Conservation (phyloP, 345 rosid genomes). For the Rhodamnia argentea region DNA sequence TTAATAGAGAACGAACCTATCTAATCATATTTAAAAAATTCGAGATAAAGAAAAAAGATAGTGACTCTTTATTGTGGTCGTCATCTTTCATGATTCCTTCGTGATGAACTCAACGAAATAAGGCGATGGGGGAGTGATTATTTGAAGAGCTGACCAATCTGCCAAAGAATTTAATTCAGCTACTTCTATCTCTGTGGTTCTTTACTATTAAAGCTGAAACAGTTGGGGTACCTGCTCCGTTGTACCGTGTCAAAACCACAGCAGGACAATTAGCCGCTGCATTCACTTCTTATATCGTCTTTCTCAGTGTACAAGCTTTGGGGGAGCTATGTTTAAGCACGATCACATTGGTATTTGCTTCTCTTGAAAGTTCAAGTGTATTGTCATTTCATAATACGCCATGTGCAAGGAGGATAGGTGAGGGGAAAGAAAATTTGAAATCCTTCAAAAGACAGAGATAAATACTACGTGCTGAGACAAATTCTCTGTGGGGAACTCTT, state of each 20-base stretch:
- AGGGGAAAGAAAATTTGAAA: neutral
- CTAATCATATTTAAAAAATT: neutral
- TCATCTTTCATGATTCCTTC: conserved; percentile 5
- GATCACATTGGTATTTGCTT: neutral
- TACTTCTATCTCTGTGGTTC: neutral
- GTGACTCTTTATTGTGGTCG: neutral
- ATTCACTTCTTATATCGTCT: neutral
- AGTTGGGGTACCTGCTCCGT: neutral
- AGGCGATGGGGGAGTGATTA: conserved; percentile 47
- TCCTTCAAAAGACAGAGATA: neutral
- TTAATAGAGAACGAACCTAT: neutral
- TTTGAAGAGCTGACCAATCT: conserved; percentile 2
- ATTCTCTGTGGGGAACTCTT: neutral
- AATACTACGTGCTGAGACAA: neutral
- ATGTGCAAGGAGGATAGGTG: neutral
- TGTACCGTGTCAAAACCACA: neutral
- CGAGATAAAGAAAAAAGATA: neutral
- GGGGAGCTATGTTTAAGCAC: neutral
- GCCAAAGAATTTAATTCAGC: neutral
- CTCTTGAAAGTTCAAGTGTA: neutral
- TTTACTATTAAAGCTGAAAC: neutral
- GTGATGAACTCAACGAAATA: conserved; percentile 17
- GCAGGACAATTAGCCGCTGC: neutral
- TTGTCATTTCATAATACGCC: neutral
- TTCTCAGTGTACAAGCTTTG: neutral